Evolutionary conservation across 768 basidiomycete species (phyloP).

Genomic region (Russula abietina): DNA sequence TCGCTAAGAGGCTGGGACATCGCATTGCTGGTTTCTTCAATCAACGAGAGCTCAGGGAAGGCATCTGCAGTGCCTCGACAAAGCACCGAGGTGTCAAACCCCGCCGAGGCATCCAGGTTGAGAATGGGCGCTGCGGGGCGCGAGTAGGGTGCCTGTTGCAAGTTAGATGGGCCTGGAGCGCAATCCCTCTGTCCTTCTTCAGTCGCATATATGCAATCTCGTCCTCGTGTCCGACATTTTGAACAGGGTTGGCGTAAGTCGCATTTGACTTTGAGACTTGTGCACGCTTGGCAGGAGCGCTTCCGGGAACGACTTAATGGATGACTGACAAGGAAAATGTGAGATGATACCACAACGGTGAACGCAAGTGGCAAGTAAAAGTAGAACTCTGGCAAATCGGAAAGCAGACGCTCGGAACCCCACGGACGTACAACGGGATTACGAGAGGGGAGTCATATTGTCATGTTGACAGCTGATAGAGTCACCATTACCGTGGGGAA

Average conservation of each 20-base stretch:
- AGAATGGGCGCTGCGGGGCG: constrained; percentile 12
- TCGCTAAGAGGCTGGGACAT: constrained; percentile 21
- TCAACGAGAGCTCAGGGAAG: constrained; percentile 23
- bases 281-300: constrained; percentile 68
- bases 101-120: constrained; percentile 23
- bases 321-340: constrained; percentile 28
- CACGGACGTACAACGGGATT: neutral
- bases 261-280: constrained; percentile 72
- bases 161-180: neutral
- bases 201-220: constrained; percentile 51
- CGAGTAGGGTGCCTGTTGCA: neutral
- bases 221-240: constrained; percentile 55
- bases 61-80: constrained; percentile 3
- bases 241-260: constrained; percentile 62
- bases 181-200: constrained; percentile 13
- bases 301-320: constrained; percentile 53
- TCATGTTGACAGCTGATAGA: too few relatives aligned
- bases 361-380: neutral
- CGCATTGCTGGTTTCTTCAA: constrained; percentile 22
- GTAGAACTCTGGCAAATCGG: neutral
- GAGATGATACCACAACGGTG: neutral
- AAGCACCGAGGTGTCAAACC: constrained; percentile 17
- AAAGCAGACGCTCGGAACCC: too few relatives aligned
- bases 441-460: neutral
- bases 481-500: neutral